phyloP scores from a whole-genome alignment of 805 yeast species.

The Candida pini region DNA sequence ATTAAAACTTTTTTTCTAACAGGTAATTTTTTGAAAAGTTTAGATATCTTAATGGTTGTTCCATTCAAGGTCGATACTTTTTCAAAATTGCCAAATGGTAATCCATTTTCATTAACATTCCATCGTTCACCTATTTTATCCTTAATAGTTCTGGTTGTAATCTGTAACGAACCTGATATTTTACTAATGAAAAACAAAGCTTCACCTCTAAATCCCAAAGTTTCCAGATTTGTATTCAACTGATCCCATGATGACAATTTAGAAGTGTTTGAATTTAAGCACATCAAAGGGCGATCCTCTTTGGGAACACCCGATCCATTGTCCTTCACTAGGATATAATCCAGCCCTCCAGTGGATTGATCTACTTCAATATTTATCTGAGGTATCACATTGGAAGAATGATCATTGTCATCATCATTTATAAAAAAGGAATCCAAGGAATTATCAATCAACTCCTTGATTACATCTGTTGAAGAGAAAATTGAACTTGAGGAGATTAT shows the following conservation, averaged over 20 bases:
- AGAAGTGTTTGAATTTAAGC: conserved; percentile 37
- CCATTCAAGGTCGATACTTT: conserved; percentile 29
- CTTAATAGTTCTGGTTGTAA: conserved; percentile 24
- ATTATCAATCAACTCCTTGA: conserved; percentile 38
- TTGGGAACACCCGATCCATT: conserved; percentile 34
- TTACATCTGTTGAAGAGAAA: conserved; percentile 30
- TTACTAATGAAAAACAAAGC: conserved; percentile 37
- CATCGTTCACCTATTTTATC: conserved; percentile 33
- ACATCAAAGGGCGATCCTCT: conserved; percentile 29
- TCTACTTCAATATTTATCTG: conserved; percentile 34
- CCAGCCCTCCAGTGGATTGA: conserved; percentile 31
- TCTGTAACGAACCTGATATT: conserved; percentile 25
- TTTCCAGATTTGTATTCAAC: conserved; percentile 21
- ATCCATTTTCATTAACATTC: conserved; percentile 29
- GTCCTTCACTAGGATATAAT: conserved; percentile 29
- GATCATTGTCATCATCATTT: conserved; percentile 2
- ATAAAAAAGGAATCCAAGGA: conserved; percentile 30
- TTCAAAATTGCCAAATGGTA: conserved; percentile 10
- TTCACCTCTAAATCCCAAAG: conserved; percentile 48
- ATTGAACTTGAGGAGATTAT: conserved; percentile 28
- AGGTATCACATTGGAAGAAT: conserved; percentile 3
- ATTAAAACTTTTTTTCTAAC: conserved; percentile 29
- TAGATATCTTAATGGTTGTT: conserved; percentile 29
- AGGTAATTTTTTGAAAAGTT: conserved; percentile 28
- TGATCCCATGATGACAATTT: conserved; percentile 30